Evolutionary conservation across 495 filamentous ascomycete species (phyloP), one percentile per base, ranked within the genome.

Genomic region (Rhizodiscina lignyota): DNA sequence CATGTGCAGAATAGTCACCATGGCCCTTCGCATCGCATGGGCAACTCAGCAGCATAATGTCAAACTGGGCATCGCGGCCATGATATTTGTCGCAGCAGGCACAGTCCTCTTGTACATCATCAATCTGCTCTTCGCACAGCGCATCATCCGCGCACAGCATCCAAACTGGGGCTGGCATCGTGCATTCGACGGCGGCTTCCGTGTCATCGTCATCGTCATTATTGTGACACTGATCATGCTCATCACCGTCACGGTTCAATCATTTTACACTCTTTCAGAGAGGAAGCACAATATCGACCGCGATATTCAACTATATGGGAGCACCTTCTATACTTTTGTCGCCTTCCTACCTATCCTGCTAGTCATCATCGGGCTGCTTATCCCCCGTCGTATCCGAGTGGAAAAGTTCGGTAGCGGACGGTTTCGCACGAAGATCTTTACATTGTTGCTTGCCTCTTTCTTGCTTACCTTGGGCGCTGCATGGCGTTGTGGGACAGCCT

Each of bases 1-100:
- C 58, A 71, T 78, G 61, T 67, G 79, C 4, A 65, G 85, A 20
- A 66, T 77, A 28, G 48, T 63, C 18, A 72, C 83, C 0, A 71
- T 72, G 32, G 48, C 59, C 6, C 57, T 87, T 47, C 74, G 84
- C 16, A 80, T 72, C 13, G 58, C 46, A 12, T 78, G 72, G 73
- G 59, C 68, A 4, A 49, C 47, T 18, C 41, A 63, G 34, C 61
- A 55, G 2, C 36, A 15, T 5, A 59, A 73, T 40, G 44, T 74
- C 28, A 45, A 42, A 19, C 37, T 87, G 2, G 74, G 66, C 5
- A 80, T 93, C 32, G 75, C 79, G 0, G 69, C 82, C 2, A 59
- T 71, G 37, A 67, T 93, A 46, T 48, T 58, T 21, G 40, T 48
- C 35, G 43, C 44, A 28, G 50, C 44, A 8, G 54, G 54, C 18